Evolutionary conservation across 129 eudicot species (phyloP), one percentile per base, ranked within the genome.

Genomic region (Tanacetum coccineum): DNA sequence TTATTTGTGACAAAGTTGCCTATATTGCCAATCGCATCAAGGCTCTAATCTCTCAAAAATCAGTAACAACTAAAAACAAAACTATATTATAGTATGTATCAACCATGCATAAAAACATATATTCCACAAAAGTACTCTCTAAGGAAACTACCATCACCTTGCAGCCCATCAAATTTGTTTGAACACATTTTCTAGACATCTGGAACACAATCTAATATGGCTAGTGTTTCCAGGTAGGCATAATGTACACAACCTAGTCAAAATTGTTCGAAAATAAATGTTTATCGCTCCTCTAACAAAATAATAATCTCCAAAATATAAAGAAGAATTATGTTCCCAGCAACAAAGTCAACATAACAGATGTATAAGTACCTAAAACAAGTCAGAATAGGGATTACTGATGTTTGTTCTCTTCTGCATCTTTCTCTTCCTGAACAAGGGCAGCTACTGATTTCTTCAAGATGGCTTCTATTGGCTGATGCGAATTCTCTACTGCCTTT

Each of bases 401-500:
- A 63, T 72, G 66, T 39, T 79, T 85, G 75, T 67, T 74, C 53
- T 85, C 83, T 62, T 87, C 98, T 36, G 86, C 84, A 14, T 82
- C 76, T 72, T 70, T 81, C 73, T 91, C 92, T 76, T 93, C 98
- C 66, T 88, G 86, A 10, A 91, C 95, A 7, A 88, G 80, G 0
- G 85, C 84, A 58, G 84, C 84, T 2, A 86, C 87, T 5, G 88
- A 84, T 68, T 93, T 93, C 83, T 86, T 88, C 82, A 88, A 77
- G 30, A 93, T 88, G 11, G 81, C 79, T 76, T 88, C 96, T 0
- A 87, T 81, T 0, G 95, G 86, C 77, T 84, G 92, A 58, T 93
- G 98, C 15, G 98, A 90, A 62, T 93, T 88, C 77, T 93, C 96
- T n/a, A 88, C 89, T 1, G 87, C 95, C 75, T 93, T 93, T 0